phyloP scores from a whole-genome alignment of 495 filamentous ascomycete species.

The Aspergillus bridgeri region DNA sequence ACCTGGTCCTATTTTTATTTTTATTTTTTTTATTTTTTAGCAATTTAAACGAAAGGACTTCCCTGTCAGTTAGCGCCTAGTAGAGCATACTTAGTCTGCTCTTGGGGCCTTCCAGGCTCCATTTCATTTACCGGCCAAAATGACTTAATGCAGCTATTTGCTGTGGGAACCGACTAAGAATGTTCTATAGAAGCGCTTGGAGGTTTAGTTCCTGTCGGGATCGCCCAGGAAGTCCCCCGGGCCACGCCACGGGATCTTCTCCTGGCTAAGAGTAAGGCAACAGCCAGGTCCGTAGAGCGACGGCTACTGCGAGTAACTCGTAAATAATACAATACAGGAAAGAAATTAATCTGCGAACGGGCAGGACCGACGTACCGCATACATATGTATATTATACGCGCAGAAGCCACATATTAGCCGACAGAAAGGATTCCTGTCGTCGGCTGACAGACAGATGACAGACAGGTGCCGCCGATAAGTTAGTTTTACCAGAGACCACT shows the following conservation, averaged over 20 bases:
- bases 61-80: not conserved
- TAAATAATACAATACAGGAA: too few species aligned
- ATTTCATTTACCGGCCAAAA: conserved; percentile 11
- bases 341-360: too few species aligned
- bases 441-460: conserved; percentile 10
- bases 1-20: not conserved
- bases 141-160: not conserved
- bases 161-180: conserved; percentile 17
- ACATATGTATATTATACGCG: too few species aligned
- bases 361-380: too few species aligned
- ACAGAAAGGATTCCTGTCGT: not conserved
- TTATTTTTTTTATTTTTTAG: not conserved
- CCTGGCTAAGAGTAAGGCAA: not conserved
- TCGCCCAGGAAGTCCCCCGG: conserved; percentile 8
- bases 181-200: conserved; percentile 17
- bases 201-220: conserved; percentile 12
- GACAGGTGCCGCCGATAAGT: conserved; percentile 7
- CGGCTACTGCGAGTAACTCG: too few species aligned
- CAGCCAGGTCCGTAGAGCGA: not conserved
- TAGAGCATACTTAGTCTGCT: not conserved
- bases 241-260: conserved; percentile 7
- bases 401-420: too few species aligned
- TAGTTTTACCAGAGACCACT: not conserved
- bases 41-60: not conserved
- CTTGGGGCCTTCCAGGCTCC: conserved; percentile 10